Conservation (phyloP, 2,329 filamentous ascomycete genomes). For the Parastagonospora avenae region DNA sequence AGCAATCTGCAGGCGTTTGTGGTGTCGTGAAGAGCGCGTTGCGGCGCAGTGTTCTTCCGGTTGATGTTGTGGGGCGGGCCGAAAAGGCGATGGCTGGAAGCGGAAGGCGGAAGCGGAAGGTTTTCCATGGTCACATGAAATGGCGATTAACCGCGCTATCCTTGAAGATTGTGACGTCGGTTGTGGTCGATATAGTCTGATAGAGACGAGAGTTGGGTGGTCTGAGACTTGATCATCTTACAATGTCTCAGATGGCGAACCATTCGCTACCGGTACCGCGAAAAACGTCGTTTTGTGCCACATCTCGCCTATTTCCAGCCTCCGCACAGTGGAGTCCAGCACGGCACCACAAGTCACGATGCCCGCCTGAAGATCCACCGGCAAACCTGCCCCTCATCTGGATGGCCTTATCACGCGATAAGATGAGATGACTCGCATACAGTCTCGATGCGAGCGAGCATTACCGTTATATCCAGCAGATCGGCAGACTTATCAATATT, state of each 20-base stretch:
- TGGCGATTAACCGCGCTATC: background rate
- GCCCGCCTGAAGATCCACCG: too few species aligned
- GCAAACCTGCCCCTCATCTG: too few species aligned
- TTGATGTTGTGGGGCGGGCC: conserved; percentile 3
- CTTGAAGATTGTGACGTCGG: background rate
- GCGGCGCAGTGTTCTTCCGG: conserved; percentile 8
- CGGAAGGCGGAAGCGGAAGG: conserved; percentile 8
- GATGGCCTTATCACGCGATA: too few species aligned
- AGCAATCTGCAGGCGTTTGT: conserved; percentile 3
- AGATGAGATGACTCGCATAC: too few species aligned
- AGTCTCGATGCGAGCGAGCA: too few species aligned
- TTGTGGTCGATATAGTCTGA: background rate
- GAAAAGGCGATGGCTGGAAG: conserved; percentile 6
- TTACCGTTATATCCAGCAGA: too few species aligned
- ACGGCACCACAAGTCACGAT: too few species aligned
- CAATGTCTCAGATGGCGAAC: background rate
- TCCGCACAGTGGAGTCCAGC: too few species aligned
- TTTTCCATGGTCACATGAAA: conserved; percentile 5
- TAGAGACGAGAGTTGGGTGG: background rate
- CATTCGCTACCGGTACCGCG: background rate
- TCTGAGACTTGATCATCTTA: background rate
- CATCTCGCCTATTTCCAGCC: background rate
- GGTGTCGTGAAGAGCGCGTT: conserved; percentile 6
- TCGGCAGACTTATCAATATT: too few species aligned
- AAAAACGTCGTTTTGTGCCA: background rate